Evolutionary conservation across 2,329 filamentous ascomycete genomes (phyloP).

Genomic region (Diaporthe sp.): DNA sequence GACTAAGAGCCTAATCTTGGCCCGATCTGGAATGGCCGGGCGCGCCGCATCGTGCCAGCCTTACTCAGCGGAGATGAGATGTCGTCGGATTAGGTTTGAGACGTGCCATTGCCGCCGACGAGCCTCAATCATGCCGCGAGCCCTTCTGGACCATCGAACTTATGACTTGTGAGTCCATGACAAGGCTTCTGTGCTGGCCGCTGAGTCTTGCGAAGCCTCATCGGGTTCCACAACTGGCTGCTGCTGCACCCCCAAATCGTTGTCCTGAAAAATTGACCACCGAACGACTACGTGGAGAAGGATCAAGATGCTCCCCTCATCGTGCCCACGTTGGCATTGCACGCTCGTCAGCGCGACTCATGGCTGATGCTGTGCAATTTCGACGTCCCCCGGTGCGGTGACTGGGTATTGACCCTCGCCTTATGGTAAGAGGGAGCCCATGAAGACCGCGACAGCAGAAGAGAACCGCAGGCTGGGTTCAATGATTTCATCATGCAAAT

Average conservation of each 20-base stretch:
- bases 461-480: not conserved
- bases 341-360: slow-evolving; percentile 17
- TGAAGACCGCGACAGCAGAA: not conserved
- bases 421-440: not conserved
- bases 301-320: not conserved
- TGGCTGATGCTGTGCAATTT: slow-evolving; percentile 22
- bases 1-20: not conserved
- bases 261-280: too few relatives aligned
- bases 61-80: slow-evolving; percentile 33
- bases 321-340: not conserved
- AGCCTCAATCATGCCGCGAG: slow-evolving; percentile 28
- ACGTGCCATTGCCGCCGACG: slow-evolving; percentile 26
- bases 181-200: not conserved
- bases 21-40: slow-evolving; percentile 13
- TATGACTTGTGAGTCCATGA: not conserved
- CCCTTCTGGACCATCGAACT: slow-evolving; percentile 4
- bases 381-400: not conserved
- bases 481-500: not conserved
- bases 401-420: not conserved
- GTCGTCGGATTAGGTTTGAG: slow-evolving; percentile 36
- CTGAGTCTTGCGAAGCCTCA: not conserved
- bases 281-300: not conserved
- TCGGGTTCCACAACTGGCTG: not conserved
- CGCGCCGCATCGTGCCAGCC: slow-evolving; percentile 20
- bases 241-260: not conserved